These are phyloP conservation scores for Neurospora cerealis DNA, from an alignment of 495 filamentous ascomycete genomes.

Conservation along the genomic window DNA sequence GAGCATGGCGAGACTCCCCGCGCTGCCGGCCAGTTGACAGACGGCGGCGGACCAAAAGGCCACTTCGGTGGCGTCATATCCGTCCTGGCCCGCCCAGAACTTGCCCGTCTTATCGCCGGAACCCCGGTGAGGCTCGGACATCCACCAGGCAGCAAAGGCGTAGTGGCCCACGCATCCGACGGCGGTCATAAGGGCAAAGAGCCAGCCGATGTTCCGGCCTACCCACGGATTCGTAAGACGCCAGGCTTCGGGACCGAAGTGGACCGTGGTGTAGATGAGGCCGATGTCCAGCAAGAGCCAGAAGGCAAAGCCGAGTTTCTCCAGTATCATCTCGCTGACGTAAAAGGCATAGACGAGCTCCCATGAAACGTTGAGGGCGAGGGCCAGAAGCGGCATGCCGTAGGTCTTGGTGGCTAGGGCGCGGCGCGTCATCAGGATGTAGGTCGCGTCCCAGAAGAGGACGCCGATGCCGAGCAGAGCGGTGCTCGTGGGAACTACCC, in stretches of 20 bases:
- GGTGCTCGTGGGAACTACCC: constrained; percentile 25
- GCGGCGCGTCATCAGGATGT: constrained; percentile 31
- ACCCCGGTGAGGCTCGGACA: constrained; percentile 17
- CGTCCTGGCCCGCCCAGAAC: constrained; percentile 24
- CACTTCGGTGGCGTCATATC: constrained; percentile 34
- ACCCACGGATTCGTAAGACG: constrained; percentile 19
- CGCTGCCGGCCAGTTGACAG: constrained; percentile 20
- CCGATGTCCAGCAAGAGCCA: constrained; percentile 35
- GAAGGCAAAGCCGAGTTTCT: constrained; percentile 28
- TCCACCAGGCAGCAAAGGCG: constrained; percentile 28
- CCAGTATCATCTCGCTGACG: constrained; percentile 27
- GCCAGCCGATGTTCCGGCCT: constrained; percentile 21
- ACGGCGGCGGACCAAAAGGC: constrained; percentile 29
- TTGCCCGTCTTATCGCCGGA: constrained; percentile 24
- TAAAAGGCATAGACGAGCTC: constrained; percentile 32
- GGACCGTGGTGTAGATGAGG: constrained; percentile 28
- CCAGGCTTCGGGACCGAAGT: constrained; percentile 28
- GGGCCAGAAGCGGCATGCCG: constrained; percentile 35
- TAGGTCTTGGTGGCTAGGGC: constrained; percentile 30
- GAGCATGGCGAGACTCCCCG: constrained; percentile 26
- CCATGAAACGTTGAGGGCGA: constrained; percentile 36
- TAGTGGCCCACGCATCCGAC: constrained; percentile 21
- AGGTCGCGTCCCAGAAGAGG: constrained; percentile 30
- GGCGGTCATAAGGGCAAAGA: constrained; percentile 18
- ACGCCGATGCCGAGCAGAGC: constrained; percentile 29